These are phyloP conservation scores for Teratosphaeria nubilosa DNA, from an alignment of 2,329 filamentous ascomycete genomes.

Conservation along the genomic window DNA sequence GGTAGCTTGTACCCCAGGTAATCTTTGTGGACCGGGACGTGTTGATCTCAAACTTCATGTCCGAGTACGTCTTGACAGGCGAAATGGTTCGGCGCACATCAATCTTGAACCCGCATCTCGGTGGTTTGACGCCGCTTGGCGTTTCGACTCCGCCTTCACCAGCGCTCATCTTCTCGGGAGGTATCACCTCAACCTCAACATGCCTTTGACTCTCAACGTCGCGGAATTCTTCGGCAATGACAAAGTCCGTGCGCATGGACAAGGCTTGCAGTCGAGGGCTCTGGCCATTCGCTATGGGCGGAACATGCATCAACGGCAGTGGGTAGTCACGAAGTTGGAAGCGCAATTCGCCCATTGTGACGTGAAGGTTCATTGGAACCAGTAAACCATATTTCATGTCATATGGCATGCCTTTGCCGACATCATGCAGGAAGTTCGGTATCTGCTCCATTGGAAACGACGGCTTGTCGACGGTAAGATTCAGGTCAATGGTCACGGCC, in stretches of 20 bases:
- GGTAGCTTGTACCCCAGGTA: constrained; percentile 95
- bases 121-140: constrained; percentile 27
- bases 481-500: constrained; percentile 70
- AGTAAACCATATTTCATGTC: constrained; percentile 86
- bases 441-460: constrained; percentile 76
- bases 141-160: constrained; percentile 45
- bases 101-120: constrained; percentile 51
- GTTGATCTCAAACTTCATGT: constrained; percentile 86
- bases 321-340: constrained; percentile 89
- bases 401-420: constrained; percentile 93
- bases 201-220: constrained; percentile 69
- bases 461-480: constrained; percentile 80
- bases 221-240: constrained; percentile 87
- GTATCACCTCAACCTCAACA: constrained; percentile 75
- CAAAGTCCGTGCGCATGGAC: constrained; percentile 80
- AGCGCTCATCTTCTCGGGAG: constrained; percentile 45
- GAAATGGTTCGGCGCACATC: constrained; percentile 85
- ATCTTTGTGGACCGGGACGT: constrained; percentile 85
- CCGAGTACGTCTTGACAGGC: constrained; percentile 91
- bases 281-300: constrained; percentile 68
- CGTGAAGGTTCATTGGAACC: constrained; percentile 77
- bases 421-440: constrained; percentile 71
- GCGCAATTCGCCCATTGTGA: constrained; percentile 83
- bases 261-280: constrained; percentile 71
- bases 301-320: constrained; percentile 81